A percentile compares a stretch with the other conserved stretches of the same genome.
These are phyloP conservation scores for Vanderwaltozyma verrucispora DNA, from an alignment of 805 yeast genomes.

Conservation along the genomic window DNA sequence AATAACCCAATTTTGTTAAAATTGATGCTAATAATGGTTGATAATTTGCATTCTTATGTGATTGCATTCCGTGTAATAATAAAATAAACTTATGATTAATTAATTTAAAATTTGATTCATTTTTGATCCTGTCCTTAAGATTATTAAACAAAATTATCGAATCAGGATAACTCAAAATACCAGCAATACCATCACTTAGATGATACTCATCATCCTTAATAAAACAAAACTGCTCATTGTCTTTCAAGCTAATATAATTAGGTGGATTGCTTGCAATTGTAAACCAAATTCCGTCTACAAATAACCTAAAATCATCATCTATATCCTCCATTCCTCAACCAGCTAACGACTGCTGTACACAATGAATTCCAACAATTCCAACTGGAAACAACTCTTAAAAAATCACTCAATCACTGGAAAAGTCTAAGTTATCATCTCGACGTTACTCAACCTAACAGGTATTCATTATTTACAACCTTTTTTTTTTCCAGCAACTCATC, in stretches of 20 bases:
- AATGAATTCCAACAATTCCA: no score
- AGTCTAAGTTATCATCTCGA: no score
- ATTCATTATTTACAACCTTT: no score
- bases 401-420: no score
- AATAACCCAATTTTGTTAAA: conserved; percentile 53
- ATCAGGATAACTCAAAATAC: conserved; percentile 29
- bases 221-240: conserved; percentile 13
- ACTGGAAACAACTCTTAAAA: no score
- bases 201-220: conserved; percentile 17
- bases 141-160: conserved; percentile 15
- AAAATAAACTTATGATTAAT: conserved; percentile 40
- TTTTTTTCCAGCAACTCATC: no score
- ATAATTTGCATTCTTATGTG: conserved; percentile 74
- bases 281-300: background rate
- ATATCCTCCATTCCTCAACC: no score
- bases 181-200: conserved; percentile 27
- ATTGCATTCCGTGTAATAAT: conserved; percentile 75
- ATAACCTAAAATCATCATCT: background rate
- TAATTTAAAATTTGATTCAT: conserved; percentile 6
- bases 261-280: conserved; percentile 6
- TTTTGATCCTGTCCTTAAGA: conserved; percentile 8
- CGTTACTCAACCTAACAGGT: no score
- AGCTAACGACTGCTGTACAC: no score
- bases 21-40: conserved; percentile 51
- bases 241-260: conserved; percentile 6